These are phyloP conservation scores for Elymus sibiricus DNA, from an alignment of 176 grass and related monocot genomes.

Conservation along the genomic window DNA sequence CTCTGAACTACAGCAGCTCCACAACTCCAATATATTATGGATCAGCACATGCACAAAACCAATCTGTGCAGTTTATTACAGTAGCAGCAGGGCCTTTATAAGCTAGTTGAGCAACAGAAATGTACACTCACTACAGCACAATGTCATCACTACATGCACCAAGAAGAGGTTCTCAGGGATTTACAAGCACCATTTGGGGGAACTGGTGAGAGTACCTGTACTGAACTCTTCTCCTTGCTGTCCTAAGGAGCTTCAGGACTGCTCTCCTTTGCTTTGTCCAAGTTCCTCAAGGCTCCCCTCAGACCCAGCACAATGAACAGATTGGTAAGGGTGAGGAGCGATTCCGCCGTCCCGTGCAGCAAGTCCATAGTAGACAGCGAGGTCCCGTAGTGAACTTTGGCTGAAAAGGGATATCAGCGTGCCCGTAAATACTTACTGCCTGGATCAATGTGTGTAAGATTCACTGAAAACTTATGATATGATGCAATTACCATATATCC, in stretches of 20 bases:
- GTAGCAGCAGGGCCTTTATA: background rate
- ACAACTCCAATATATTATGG: background rate
- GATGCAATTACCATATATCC: conserved; percentile 85
- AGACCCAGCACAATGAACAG: too few relatives aligned
- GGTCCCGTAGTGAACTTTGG: conserved; percentile 79
- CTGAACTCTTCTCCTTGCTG: too few relatives aligned
- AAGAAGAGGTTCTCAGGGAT: background rate
- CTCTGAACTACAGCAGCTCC: background rate
- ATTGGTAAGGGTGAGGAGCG: too few relatives aligned
- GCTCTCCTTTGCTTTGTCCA: too few relatives aligned
- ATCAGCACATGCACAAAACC: background rate
- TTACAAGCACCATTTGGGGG: background rate
- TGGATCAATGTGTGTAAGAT: conserved; percentile 11
- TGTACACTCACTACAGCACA: background rate
- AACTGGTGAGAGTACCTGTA: conserved; percentile 14
- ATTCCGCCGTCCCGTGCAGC: too few relatives aligned
- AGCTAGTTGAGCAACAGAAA: background rate
- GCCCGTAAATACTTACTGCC: background rate
- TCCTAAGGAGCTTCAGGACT: too few relatives aligned
- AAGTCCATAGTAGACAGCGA: conserved; percentile 85
- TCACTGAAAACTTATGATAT: background rate
- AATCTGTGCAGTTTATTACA: background rate
- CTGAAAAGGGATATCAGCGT: conserved; percentile 34
- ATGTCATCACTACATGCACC: background rate
- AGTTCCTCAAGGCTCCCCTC: too few relatives aligned